Evolutionary conservation across 345 rosid species (phyloP).

Genomic region (Melastoma malabathricum): DNA sequence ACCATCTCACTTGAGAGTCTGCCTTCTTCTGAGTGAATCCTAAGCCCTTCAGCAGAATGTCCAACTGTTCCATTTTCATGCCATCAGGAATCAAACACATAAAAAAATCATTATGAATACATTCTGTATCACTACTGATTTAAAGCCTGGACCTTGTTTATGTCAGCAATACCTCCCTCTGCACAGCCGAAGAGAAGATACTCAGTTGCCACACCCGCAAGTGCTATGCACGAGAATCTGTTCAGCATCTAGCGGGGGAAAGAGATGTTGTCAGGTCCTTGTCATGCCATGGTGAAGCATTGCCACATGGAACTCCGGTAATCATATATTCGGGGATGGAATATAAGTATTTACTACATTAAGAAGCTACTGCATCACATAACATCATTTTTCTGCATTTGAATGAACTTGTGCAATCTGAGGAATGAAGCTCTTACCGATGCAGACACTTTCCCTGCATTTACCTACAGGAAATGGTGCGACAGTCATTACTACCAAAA

Average conservation of each 20-base stretch:
- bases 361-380: no score
- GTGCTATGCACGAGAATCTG: conserved; percentile 82
- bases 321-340: no score
- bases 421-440: conserved; percentile 23
- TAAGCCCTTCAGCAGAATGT: conserved; percentile 46
- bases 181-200: conserved; percentile 65
- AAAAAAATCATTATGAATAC: conserved; percentile 2
- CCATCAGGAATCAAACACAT: neutral
- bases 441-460: conserved; percentile 65
- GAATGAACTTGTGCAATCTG: neutral
- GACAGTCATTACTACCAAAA: no score
- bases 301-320: neutral
- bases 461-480: conserved; percentile 31
- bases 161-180: conserved; percentile 82
- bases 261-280: neutral
- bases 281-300: neutral
- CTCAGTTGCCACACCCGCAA: conserved; percentile 79
- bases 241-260: conserved; percentile 41
- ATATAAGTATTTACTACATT: no score
- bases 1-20: conserved; percentile 86
- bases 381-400: neutral
- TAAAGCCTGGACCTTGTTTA: conserved; percentile 47
- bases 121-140: no score
- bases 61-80: conserved; percentile 34
- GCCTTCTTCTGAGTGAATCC: conserved; percentile 86